phyloP scores from a whole-genome alignment of 768 basidiomycete species.

The Chalciporus sphaerocephalus region DNA sequence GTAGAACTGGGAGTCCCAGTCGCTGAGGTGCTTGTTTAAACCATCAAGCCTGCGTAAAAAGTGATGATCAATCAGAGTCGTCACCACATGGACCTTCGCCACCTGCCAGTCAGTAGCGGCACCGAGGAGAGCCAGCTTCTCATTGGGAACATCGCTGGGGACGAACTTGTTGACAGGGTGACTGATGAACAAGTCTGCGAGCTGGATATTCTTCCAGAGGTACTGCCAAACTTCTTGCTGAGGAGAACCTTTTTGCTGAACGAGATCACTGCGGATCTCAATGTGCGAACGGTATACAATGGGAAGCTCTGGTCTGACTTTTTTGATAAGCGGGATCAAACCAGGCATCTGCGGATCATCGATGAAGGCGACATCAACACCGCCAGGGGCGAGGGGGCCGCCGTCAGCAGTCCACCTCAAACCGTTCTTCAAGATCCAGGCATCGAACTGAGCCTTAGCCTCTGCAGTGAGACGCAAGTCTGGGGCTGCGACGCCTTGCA shows the following conservation, averaged over 20 bases:
- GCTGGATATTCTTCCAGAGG: slow-evolving; percentile 87
- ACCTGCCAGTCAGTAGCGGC: slow-evolving; percentile 83
- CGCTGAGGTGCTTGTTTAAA: slow-evolving; percentile 81
- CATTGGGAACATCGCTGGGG: slow-evolving; percentile 72
- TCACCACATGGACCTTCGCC: slow-evolving; percentile 14
- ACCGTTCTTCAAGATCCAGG: slow-evolving; percentile 89
- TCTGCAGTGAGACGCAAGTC: slow-evolving; percentile 73
- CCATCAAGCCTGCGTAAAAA: slow-evolving; percentile 69
- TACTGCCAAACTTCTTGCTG: slow-evolving; percentile 94
- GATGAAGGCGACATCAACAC: slow-evolving; percentile 86
- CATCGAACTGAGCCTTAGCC: slow-evolving; percentile 74
- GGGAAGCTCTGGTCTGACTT: slow-evolving; percentile 76
- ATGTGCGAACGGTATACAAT: slow-evolving; percentile 95
- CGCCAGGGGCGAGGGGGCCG: slow-evolving; percentile 77
- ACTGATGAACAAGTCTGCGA: slow-evolving; percentile 88
- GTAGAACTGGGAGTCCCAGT: slow-evolving; percentile 83
- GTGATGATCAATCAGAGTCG: slow-evolving; percentile 2
- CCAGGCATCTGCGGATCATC: slow-evolving; percentile 95
- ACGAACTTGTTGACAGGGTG: slow-evolving; percentile 96
- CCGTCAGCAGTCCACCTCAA: slow-evolving; percentile 83
- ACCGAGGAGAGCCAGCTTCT: slow-evolving; percentile 69
- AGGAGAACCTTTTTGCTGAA: slow-evolving; percentile 75
- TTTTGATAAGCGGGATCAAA: slow-evolving; percentile 87
- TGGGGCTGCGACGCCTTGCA: slow-evolving; percentile 86
- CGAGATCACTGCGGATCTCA: slow-evolving; percentile 85